Percentiles rank a stretch among this genome's conserved stretches.
Conservation (phyloP, 2,329 filamentous ascomycete species). For the Colletotrichum eremochloae region DNA sequence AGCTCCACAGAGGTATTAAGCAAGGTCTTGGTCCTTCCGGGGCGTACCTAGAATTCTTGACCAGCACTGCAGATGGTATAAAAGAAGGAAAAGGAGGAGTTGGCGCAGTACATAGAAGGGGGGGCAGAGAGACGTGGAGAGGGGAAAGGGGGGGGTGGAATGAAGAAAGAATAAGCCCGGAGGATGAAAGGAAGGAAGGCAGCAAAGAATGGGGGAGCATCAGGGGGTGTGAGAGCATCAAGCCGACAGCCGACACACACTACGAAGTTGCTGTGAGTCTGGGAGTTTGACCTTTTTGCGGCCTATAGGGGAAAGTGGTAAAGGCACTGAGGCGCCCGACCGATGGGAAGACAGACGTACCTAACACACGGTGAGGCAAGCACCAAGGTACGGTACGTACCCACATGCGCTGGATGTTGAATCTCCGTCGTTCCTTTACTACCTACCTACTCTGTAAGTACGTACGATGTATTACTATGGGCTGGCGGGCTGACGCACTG, state of each 20-base stretch:
- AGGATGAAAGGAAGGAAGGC: background rate
- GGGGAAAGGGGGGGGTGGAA: background rate
- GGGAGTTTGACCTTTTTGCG: background rate
- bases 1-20: background rate
- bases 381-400: conserved; percentile 4
- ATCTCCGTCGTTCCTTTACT: background rate
- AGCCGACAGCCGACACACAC: background rate
- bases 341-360: background rate
- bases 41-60: conserved; percentile 26
- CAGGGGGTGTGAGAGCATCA: background rate
- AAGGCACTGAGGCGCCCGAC: conserved; percentile 44
- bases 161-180: background rate
- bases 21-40: background rate
- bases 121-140: background rate
- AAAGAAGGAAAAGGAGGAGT: conserved; percentile 24
- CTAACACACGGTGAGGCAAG: background rate
- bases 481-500: background rate
- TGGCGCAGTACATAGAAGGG: conserved; percentile 5
- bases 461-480: too few species aligned
- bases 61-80: conserved; percentile 23
- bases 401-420: background rate
- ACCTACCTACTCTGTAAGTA: too few species aligned
- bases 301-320: conserved; percentile 3
- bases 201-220: background rate
- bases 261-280: background rate